A percentile compares a stretch with the other conserved stretches of the same genome.
Conservation (phyloP, 805 yeast species). For the Candida namnaoensis region DNA sequence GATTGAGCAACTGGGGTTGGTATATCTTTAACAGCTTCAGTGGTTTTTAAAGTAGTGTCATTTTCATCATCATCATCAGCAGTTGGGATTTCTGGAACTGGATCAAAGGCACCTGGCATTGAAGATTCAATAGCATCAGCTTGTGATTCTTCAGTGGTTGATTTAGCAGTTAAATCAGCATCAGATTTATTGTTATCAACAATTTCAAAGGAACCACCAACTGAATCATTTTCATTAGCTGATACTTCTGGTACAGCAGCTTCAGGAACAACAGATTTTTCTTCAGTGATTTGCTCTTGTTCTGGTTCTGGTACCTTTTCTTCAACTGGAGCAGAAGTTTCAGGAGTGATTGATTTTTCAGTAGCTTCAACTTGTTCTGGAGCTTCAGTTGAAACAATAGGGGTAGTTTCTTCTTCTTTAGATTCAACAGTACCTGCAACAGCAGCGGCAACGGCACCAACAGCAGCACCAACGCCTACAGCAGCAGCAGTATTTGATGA, state of each 20-base stretch:
- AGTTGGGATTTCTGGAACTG: background rate
- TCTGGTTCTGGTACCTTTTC: conserved; percentile 22
- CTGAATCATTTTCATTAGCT: conserved; percentile 13
- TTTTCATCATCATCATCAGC: conserved; percentile 9
- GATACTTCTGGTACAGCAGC: conserved; percentile 13
- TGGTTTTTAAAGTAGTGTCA: too few relatives aligned
- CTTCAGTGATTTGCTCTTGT: conserved; percentile 18
- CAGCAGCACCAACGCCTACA: too few relatives aligned
- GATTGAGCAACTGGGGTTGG: too few relatives aligned
- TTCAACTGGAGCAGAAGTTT: conserved; percentile 57
- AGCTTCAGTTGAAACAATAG: conserved; percentile 6
- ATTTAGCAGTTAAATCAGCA: conserved; percentile 6
- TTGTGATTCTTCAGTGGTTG: conserved; percentile 1
- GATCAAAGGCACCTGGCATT: conserved; percentile 21
- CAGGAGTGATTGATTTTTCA: conserved; percentile 11
- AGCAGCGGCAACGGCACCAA: too few relatives aligned
- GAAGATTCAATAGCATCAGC: conserved; percentile 16
- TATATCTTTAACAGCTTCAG: too few relatives aligned
- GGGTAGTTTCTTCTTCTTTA: conserved; percentile 7
- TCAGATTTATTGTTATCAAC: conserved; percentile 13
- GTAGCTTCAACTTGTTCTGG: conserved; percentile 10
- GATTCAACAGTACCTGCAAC: conserved; percentile 3
- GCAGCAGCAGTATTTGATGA: too few relatives aligned
- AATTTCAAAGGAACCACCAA: conserved; percentile 18
- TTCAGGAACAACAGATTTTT: too few relatives aligned